Evolutionary conservation across 306 rosid species (phyloP).

Genomic region (Fragaria ananassa): DNA sequence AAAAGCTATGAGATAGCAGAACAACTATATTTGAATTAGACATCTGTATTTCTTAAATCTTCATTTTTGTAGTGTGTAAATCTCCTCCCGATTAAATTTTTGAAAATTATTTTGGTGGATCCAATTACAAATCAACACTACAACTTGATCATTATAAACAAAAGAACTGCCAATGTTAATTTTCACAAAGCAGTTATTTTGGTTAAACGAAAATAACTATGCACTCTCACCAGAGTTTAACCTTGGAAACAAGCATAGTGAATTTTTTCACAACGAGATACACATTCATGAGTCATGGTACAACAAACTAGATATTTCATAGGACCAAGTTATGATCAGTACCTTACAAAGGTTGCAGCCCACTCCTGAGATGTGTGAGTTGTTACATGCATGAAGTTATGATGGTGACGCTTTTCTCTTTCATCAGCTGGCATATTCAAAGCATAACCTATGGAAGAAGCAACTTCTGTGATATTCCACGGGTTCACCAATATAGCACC

Average conservation of each 20-base stretch:
- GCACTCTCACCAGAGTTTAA: not conserved
- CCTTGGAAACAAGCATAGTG: not conserved
- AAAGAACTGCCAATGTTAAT: not conserved
- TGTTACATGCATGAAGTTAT: conserved; percentile 87
- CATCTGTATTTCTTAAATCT: not conserved
- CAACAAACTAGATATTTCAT: not conserved
- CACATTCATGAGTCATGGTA: not conserved
- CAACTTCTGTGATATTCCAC: conserved; percentile 92
- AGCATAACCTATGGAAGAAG: conserved; percentile 87
- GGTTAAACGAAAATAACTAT: not conserved
- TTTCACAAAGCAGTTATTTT: not conserved
- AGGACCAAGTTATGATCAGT: conserved; percentile 21
- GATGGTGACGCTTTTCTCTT: conserved; percentile 89
- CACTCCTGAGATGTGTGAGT: conserved; percentile 97
- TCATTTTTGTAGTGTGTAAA: not conserved
- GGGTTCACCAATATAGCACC: conserved; percentile 97
- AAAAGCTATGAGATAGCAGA: conserved; percentile 1
- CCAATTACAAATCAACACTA: not conserved
- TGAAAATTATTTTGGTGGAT: not conserved
- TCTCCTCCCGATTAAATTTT: not conserved
- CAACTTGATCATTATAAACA: not conserved
- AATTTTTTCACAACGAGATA: not conserved
- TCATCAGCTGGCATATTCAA: conserved; percentile 89
- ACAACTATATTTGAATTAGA: not conserved
- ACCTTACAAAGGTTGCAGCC: conserved; percentile 99